Evolutionary conservation across 768 basidiomycete species (phyloP), one percentile per base, ranked within the genome.

Genomic region (Xerocomus brunneocitrinus): DNA sequence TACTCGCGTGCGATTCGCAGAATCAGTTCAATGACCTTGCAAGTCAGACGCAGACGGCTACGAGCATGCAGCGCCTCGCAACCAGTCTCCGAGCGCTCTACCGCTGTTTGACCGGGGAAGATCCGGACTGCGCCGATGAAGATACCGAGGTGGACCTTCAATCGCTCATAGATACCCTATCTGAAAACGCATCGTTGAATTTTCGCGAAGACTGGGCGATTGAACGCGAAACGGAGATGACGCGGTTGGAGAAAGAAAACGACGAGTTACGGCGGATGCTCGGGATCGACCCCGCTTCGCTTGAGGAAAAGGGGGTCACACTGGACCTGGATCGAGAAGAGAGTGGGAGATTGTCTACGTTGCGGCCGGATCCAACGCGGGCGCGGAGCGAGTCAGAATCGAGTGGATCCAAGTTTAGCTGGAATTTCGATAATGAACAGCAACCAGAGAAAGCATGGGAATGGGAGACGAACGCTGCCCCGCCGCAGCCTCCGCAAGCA

Each of bases 171-270:
- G 72, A 77, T 24, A 56, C 72, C 13, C 70, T 84, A 45, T 74
- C 78, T 44, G 64, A 72, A 14, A 70, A 71, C 45, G 57, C 65
- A 46, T 73, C 72, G 36, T 50, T 67, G 30, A 71, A 77, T 47
- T 73, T 73, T 4, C 70, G 81, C 24, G 74, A 77, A 39, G 93
- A 98, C 69, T 98, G 95, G 91, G 85, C 89, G 2, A 58, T 86
- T 54, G 90, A 92, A 67, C 80, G 97, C 56, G 95, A 98, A 67
- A 72, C 74, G 56, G 97, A 98, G 73, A 91, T 99, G 49, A 63
- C 78, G 9, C 79, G 94, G 46, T 72, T 99, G 40, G 85, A 87
- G 67, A 73, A 73, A 47, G 95, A 98, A 73, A 99, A 99, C 65
- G 79, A 81, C 41, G 78, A 83, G 52, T 73, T 99, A 47, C 77